A percentile compares a stretch with the other conserved stretches of the same genome.
Evolutionary conservation across 306 rosid genomes (phyloP).

Genomic region (Clitoria ternatea): DNA sequence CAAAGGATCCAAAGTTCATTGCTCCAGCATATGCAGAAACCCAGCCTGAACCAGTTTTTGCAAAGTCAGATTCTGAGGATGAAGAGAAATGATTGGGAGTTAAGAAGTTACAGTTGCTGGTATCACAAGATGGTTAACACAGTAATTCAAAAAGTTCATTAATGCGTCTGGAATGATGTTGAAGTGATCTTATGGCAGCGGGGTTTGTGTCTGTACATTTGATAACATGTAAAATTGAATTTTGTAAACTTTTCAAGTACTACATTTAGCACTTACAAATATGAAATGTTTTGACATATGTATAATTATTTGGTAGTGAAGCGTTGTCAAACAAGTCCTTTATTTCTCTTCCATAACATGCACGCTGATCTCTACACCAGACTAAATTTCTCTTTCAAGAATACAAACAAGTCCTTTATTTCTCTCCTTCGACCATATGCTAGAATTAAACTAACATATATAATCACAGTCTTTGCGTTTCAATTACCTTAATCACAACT

Average conservation of each 20-base stretch:
- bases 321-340: too few relatives aligned
- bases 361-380: too few relatives aligned
- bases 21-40: conserved; percentile 97
- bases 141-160: too few relatives aligned
- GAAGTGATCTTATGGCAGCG: background rate
- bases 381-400: too few relatives aligned
- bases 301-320: background rate
- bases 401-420: too few relatives aligned
- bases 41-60: conserved; percentile 85
- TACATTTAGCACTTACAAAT: background rate
- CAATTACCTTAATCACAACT: too few relatives aligned
- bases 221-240: conserved; percentile 4
- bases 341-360: too few relatives aligned
- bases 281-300: background rate
- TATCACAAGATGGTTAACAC: background rate
- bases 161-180: background rate
- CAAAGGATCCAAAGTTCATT: conserved; percentile 79
- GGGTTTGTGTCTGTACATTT: conserved; percentile 12
- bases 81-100: conserved; percentile 67
- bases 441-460: too few relatives aligned
- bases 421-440: too few relatives aligned
- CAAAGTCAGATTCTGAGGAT: conserved; percentile 90
- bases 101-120: conserved; percentile 1
- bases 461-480: too few relatives aligned
- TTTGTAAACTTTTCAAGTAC: conserved; percentile 4